phyloP scores from a whole-genome alignment of 2,329 filamentous ascomycete genomes.

The Karstenula rhodostoma region DNA sequence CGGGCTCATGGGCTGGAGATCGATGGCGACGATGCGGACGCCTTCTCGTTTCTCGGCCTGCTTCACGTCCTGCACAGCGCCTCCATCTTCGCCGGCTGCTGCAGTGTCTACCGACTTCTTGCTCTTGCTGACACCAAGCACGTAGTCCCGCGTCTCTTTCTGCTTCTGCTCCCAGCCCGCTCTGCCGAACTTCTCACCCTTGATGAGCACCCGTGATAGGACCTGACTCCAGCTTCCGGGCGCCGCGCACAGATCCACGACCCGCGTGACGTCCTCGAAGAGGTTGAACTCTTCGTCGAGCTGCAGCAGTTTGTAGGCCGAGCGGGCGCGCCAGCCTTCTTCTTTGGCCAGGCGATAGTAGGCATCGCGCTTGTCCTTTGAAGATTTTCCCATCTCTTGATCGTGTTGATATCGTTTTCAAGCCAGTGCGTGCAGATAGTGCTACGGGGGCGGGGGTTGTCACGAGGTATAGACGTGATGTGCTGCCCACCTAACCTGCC shows the following conservation, averaged over 20 bases:
- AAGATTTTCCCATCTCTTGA: slow-evolving; percentile 85
- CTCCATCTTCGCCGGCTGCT: not conserved
- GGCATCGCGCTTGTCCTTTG: slow-evolving; percentile 97
- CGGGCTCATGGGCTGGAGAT: slow-evolving; percentile 94
- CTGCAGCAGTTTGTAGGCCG: slow-evolving; percentile 96
- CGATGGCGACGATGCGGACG: slow-evolving; percentile 94
- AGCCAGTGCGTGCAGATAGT: not conserved
- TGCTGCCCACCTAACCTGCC: not conserved
- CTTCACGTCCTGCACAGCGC: slow-evolving; percentile 16
- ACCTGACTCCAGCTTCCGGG: slow-evolving; percentile 98
- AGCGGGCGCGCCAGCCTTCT: slow-evolving; percentile 96
- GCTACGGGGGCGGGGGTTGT: too few species aligned
- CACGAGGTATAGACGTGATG: too few species aligned
- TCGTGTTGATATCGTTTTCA: not conserved
- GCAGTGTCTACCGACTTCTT: slow-evolving; percentile 7
- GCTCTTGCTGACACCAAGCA: slow-evolving; percentile 54
- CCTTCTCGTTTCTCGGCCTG: slow-evolving; percentile 62
- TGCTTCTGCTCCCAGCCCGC: slow-evolving; percentile 88
- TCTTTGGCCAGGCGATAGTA: slow-evolving; percentile 99
- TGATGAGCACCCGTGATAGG: slow-evolving; percentile 89
- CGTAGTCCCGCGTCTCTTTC: slow-evolving; percentile 68
- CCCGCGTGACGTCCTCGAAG: slow-evolving; percentile 86
- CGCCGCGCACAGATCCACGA: slow-evolving; percentile 94
- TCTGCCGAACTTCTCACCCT: slow-evolving; percentile 88
- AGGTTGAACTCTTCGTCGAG: slow-evolving; percentile 96